phyloP scores from a whole-genome alignment of 2,329 filamentous ascomycete genomes.

The Onygena corvina region DNA sequence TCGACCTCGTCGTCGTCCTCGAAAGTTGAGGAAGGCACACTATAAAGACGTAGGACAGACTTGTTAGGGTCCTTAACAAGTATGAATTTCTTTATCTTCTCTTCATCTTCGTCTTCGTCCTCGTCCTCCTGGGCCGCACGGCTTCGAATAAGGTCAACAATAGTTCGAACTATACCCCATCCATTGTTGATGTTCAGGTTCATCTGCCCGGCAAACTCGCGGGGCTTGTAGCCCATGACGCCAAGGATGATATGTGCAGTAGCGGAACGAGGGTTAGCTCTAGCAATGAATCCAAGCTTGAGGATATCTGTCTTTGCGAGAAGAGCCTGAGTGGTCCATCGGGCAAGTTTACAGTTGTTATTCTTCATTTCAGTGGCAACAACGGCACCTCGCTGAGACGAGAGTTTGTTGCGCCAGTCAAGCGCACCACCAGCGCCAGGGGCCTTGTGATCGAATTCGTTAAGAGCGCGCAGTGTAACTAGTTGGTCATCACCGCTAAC shows the following conservation, averaged over 20 bases:
- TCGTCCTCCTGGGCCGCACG: conserved; percentile 27
- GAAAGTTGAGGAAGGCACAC: conserved; percentile 75
- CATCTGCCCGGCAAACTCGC: conserved; percentile 96
- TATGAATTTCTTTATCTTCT: conserved; percentile 38
- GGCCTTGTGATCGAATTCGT: conserved; percentile 98
- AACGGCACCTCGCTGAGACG: conserved; percentile 87
- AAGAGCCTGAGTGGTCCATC: conserved; percentile 96
- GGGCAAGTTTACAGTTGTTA: conserved; percentile 95
- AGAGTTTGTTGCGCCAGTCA: conserved; percentile 93
- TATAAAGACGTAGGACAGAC: conserved; percentile 82
- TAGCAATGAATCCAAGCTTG: conserved; percentile 97
- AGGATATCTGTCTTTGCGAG: conserved; percentile 94
- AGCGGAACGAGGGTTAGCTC: conserved; percentile 79
- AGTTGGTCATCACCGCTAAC: conserved; percentile 83
- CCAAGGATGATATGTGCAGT: conserved; percentile 92
- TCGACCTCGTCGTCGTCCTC: conserved; percentile 67
- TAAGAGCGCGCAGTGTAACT: conserved; percentile 86
- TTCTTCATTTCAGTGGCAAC: conserved; percentile 99
- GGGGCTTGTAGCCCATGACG: conserved; percentile 93
- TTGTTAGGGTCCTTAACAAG: conserved; percentile 89
- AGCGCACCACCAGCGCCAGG: conserved; percentile 88
- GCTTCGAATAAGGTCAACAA: conserved; percentile 62
- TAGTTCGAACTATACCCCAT: conserved; percentile 97
- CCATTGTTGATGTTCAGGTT: conserved; percentile 93
- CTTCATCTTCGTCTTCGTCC: conserved; percentile 27